These are phyloP conservation scores for Juglanconis oblonga DNA, from an alignment of 2,329 filamentous ascomycete genomes.

Conservation along the genomic window DNA sequence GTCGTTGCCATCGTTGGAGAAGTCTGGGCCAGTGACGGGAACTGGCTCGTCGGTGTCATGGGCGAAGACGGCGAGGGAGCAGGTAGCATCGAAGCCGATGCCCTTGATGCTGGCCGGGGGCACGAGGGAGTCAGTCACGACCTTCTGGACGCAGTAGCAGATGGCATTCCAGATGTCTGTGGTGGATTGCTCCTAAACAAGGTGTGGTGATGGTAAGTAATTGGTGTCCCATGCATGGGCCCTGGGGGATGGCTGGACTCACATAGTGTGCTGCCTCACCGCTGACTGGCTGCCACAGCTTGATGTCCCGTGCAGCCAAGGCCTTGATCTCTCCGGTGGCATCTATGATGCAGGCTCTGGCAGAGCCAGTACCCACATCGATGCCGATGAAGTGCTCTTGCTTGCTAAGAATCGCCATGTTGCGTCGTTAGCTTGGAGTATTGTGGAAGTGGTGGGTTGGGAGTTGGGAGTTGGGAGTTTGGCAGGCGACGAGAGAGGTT, in stretches of 20 bases:
- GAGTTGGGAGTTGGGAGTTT: not conserved
- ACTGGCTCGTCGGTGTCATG: slow-evolving; percentile 88
- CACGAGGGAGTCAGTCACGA: slow-evolving; percentile 77
- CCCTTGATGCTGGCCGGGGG: slow-evolving; percentile 75
- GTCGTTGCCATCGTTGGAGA: slow-evolving; percentile 75
- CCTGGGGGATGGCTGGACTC: slow-evolving; percentile 25
- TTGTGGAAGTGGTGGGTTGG: not conserved
- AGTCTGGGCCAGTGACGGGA: slow-evolving; percentile 84
- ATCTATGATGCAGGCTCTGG: slow-evolving; percentile 93
- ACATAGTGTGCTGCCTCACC: slow-evolving; percentile 59
- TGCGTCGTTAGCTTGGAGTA: not conserved
- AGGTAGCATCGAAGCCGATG: slow-evolving; percentile 98
- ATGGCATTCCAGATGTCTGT: slow-evolving; percentile 96
- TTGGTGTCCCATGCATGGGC: too few species aligned
- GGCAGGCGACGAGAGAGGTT: not conserved
- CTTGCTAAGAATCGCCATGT: slow-evolving; percentile 5
- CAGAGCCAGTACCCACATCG: slow-evolving; percentile 94
- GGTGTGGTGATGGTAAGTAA: not conserved
- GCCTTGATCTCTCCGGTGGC: slow-evolving; percentile 82
- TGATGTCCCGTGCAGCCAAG: slow-evolving; percentile 71
- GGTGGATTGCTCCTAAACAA: slow-evolving; percentile 83
- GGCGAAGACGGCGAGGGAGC: slow-evolving; percentile 88
- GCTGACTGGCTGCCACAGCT: slow-evolving; percentile 73
- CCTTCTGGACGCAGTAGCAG: slow-evolving; percentile 80
- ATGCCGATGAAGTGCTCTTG: slow-evolving; percentile 74